phyloP scores from a whole-genome alignment of 1,284 basidiomycete species.

The Papiliotrema flavescens region DNA sequence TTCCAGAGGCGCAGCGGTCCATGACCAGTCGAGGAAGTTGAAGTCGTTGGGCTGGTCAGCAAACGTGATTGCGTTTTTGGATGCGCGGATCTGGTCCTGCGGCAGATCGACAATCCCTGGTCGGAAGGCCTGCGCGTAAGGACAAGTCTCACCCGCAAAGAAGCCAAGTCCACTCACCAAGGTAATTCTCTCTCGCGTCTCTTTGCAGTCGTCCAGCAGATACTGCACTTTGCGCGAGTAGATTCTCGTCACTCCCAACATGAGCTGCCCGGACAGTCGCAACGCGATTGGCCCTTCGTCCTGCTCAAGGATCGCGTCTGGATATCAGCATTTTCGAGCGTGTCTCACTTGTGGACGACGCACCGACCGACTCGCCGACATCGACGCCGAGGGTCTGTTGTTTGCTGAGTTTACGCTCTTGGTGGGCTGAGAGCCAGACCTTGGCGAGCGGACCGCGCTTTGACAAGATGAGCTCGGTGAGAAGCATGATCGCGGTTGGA shows the following conservation, averaged over 20 bases:
- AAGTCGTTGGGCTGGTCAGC: slow-evolving; percentile 33
- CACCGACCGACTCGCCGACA: slow-evolving; percentile 88
- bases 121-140: slow-evolving; percentile 71
- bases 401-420: slow-evolving; percentile 96
- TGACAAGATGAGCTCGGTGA: slow-evolving; percentile 87
- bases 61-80: slow-evolving; percentile 61
- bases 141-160: background rate
- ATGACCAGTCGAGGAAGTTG: slow-evolving; percentile 45
- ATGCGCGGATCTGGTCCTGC: slow-evolving; percentile 83
- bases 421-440: slow-evolving; percentile 98
- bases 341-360: slow-evolving; percentile 36
- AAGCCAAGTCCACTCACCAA: slow-evolving; percentile 58
- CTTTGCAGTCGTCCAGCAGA: slow-evolving; percentile 94
- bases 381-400: slow-evolving; percentile 89
- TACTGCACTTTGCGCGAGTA: slow-evolving; percentile 98
- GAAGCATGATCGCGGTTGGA: slow-evolving; percentile 60
- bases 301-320: slow-evolving; percentile 76
- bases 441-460: slow-evolving; percentile 90
- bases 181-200: slow-evolving; percentile 90
- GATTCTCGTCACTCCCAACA: slow-evolving; percentile 93
- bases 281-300: slow-evolving; percentile 83
- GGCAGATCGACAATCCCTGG: slow-evolving; percentile 92
- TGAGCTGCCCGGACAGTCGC: slow-evolving; percentile 86
- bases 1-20: slow-evolving; percentile 19
- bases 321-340: slow-evolving; percentile 3